Conservation (phyloP, 345 rosid genomes). For the Capsella bursapastoris region DNA sequence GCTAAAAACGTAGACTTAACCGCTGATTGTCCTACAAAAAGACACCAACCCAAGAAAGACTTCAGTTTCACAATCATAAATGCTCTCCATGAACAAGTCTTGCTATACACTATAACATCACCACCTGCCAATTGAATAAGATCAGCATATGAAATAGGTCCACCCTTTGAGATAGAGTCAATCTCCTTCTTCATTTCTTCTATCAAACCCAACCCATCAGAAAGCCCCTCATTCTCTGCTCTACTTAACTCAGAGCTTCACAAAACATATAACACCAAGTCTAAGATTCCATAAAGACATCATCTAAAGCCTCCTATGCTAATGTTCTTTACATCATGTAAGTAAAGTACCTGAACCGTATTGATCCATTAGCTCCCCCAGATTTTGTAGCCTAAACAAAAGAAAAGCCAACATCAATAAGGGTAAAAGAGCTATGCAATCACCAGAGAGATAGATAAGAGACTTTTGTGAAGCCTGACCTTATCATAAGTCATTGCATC, state of each 20-base stretch:
- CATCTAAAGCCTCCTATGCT: neutral
- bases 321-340: neutral
- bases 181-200: slow-evolving; percentile 76
- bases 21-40: slow-evolving; percentile 70
- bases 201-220: slow-evolving; percentile 60
- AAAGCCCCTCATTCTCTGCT: slow-evolving; percentile 82
- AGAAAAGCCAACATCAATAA: neutral
- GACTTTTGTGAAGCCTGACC: slow-evolving; percentile 53
- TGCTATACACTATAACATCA: slow-evolving; percentile 19
- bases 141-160: slow-evolving; percentile 87
- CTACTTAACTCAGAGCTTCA: slow-evolving; percentile 96
- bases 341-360: slow-evolving; percentile 81
- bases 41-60: neutral
- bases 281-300: neutral
- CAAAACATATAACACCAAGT: slow-evolving; percentile 31
- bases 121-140: slow-evolving; percentile 77
- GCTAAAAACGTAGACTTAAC: slow-evolving; percentile 77
- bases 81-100: slow-evolving; percentile 10
- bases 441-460: slow-evolving; percentile 17
- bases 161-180: slow-evolving; percentile 86
- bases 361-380: slow-evolving; percentile 94
- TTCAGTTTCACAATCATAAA: slow-evolving; percentile 2
- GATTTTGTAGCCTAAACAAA: slow-evolving; percentile 80
- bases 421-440: neutral
- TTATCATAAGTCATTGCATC: slow-evolving; percentile 88